Evolutionary conservation across 495 filamentous ascomycete genomes (phyloP).

Genomic region (Aeminium ludgeri): DNA sequence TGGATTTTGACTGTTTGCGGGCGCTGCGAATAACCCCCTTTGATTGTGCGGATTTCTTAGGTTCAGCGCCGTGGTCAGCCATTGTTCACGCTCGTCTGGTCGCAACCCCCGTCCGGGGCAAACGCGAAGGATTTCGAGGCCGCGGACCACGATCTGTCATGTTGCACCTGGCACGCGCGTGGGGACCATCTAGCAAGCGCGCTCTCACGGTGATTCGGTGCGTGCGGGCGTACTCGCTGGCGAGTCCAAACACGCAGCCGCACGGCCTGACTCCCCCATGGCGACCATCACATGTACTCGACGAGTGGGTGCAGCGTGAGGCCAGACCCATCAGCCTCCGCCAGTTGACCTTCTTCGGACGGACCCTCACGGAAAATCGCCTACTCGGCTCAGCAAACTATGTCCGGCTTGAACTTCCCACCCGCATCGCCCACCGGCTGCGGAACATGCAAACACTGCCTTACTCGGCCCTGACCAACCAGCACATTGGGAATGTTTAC

Average conservation of each 20-base stretch:
- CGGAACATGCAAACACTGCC: constrained; percentile 95
- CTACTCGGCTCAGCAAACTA: constrained; percentile 92
- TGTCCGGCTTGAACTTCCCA: constrained; percentile 80
- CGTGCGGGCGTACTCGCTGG: too few relatives aligned
- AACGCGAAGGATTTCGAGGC: too few relatives aligned
- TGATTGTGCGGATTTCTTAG: too few relatives aligned
- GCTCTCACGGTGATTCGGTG: too few relatives aligned
- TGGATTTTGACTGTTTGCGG: too few relatives aligned
- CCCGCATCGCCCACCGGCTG: constrained; percentile 74
- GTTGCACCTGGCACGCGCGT: too few relatives aligned
- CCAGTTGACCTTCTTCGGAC: constrained; percentile 86
- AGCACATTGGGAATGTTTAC: constrained; percentile 83
- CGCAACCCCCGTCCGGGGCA: too few relatives aligned
- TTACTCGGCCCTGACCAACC: constrained; percentile 92
- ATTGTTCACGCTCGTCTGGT: too few relatives aligned
- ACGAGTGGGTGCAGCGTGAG: constrained; percentile 80
- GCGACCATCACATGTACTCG: constrained; percentile 66
- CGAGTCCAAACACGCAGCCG: not conserved
- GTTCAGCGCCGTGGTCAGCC: too few relatives aligned
- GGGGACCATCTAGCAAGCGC: too few relatives aligned
- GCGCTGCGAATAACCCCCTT: too few relatives aligned
- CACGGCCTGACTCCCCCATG: constrained; percentile 40
- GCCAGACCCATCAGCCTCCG: constrained; percentile 76
- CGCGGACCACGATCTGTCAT: too few relatives aligned
- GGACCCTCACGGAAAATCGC: constrained; percentile 75